Base-by-base conservation (phyloP, 1,284 basidiomycete genomes). In the Moniliella sp. region DNA sequence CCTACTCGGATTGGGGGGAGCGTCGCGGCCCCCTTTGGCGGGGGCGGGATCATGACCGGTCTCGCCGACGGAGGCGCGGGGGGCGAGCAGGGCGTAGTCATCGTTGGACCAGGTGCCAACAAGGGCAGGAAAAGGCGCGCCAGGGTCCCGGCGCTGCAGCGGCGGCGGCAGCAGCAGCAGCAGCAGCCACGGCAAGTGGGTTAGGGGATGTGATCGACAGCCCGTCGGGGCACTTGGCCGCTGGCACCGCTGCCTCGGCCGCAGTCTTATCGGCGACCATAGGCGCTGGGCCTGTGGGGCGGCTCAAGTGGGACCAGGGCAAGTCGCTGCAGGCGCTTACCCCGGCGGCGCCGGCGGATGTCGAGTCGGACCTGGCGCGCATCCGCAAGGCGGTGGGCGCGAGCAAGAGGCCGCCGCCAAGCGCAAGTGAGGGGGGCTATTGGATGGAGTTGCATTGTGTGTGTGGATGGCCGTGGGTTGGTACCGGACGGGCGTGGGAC, bases 311-410 rank as follows among this genome's bases (percentile, higher is more conserved):
- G 55, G 55, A 56, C 35, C 42, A 43, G n/a, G 53, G 53, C 25
- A 54, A 54, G 36, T 48, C 45, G 27, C 43, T 58, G 21, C 38
- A 40, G 29, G 50, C 55, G 43, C 44, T 58, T 2, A 58, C 53
- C 10, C 31, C 45, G 10, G 55, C 55, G 23, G 50, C 50, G 36
- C 53, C 56, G 42, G 46, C 48, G 34, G 55, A 58, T 37, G 40
- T 56, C 12, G 55, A 58, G 39, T 43, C 46, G 26, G 55, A 58
- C 35, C 41, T 58, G 33, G 55, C 57, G 38, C 43, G 50, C 27
- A 51, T 58, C 17, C 45, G 51, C 36, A 55, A 57, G 39, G n/a
- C n/a, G n/a, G n/a, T n/a, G n/a, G n/a, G n/a, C n/a, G n/a, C n/a
- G n/a, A n/a, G n/a, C n/a, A n/a, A n/a, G n/a, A n/a, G n/a, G n/a